Conservation (phyloP, 2,329 filamentous ascomycete genomes). For the Ophiostoma novo-ulmi region DNA sequence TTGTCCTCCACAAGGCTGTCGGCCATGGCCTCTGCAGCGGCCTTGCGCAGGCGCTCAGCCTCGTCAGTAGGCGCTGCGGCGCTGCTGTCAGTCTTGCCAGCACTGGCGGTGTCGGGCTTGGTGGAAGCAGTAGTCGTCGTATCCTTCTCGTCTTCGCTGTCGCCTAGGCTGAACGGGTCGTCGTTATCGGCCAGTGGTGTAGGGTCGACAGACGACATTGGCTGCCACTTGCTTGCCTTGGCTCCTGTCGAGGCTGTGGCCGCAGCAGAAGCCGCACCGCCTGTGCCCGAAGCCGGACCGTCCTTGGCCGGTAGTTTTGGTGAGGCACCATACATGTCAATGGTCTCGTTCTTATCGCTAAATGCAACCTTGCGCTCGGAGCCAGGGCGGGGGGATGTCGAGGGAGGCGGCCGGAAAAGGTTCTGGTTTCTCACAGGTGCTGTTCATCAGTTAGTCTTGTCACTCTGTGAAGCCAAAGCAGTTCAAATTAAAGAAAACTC, state of each 20-base stretch:
- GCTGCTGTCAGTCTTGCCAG: slow-evolving; percentile 9
- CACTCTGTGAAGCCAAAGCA: background rate
- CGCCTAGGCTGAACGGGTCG: slow-evolving; percentile 92
- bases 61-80: slow-evolving; percentile 24
- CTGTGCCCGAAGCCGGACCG: slow-evolving; percentile 36
- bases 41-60: slow-evolving; percentile 30
- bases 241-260: slow-evolving; percentile 33
- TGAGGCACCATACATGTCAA: slow-evolving; percentile 64
- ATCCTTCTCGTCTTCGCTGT: slow-evolving; percentile 89
- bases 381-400: slow-evolving; percentile 46
- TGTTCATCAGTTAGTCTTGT: slow-evolving; percentile 32
- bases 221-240: slow-evolving; percentile 95
- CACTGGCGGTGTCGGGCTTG: slow-evolving; percentile 30
- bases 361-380: slow-evolving; percentile 54
- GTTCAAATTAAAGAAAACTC: slow-evolving; percentile 33
- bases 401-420: slow-evolving; percentile 66
- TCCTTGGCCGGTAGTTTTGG: slow-evolving; percentile 53
- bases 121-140: slow-evolving; percentile 29
- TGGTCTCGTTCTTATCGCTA: slow-evolving; percentile 70
- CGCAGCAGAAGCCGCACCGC: slow-evolving; percentile 13
- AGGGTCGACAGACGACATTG: slow-evolving; percentile 77
- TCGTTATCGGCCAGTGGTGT: slow-evolving; percentile 84
- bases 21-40: slow-evolving; percentile 31
- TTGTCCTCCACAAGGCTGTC: slow-evolving; percentile 31
- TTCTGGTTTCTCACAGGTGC: slow-evolving; percentile 68